Percentiles rank a stretch among this genome's conserved stretches.
Conservation (phyloP, 1,284 basidiomycete genomes). For the Sanghuangporus weigelae region DNA sequence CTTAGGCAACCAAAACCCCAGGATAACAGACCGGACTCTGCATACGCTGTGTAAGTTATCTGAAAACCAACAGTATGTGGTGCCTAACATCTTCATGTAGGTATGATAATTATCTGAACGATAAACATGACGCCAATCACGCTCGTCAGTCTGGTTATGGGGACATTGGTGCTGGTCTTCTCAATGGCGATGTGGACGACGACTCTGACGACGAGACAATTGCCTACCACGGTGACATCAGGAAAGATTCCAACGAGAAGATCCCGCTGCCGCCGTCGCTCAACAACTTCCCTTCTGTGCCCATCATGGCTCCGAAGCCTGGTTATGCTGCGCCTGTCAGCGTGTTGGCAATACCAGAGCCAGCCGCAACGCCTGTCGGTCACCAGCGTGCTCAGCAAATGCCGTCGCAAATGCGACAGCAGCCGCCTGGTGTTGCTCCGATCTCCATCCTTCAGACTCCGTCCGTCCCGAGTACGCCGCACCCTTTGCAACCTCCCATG, state of each 20-base stretch:
- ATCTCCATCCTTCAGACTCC: constrained; percentile 24
- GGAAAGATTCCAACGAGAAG: constrained; percentile 28
- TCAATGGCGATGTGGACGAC: constrained; percentile 39
- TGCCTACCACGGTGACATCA: constrained; percentile 11
- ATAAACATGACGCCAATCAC: constrained; percentile 31
- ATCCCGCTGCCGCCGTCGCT: constrained; percentile 13
- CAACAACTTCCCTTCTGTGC: constrained; percentile 26
- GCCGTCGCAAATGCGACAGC: constrained; percentile 19
- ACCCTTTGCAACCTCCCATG: constrained; percentile 68
- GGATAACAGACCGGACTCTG: constrained; percentile 31
- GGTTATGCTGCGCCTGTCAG: constrained; percentile 67
- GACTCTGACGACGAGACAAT: constrained; percentile 38
- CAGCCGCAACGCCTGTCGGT: constrained; percentile 34
- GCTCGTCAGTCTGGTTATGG: constrained; percentile 47
- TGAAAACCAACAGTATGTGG: not conserved
- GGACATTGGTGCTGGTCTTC: constrained; percentile 46
- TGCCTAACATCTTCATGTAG: constrained; percentile 30
- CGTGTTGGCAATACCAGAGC: constrained; percentile 45
- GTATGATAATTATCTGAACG: constrained; percentile 55
- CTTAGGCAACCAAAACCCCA: constrained; percentile 31
- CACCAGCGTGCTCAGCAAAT: constrained; percentile 24
- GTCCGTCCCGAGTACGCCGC: constrained; percentile 44
- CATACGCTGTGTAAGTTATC: constrained; percentile 59
- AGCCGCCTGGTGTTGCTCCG: constrained; percentile 23
- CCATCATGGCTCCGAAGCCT: constrained; percentile 62